Percentiles rank a stretch among this genome's conserved stretches.
Evolutionary conservation across 805 yeast genomes (phyloP).

Genomic region (Ogataea populi-albae): DNA sequence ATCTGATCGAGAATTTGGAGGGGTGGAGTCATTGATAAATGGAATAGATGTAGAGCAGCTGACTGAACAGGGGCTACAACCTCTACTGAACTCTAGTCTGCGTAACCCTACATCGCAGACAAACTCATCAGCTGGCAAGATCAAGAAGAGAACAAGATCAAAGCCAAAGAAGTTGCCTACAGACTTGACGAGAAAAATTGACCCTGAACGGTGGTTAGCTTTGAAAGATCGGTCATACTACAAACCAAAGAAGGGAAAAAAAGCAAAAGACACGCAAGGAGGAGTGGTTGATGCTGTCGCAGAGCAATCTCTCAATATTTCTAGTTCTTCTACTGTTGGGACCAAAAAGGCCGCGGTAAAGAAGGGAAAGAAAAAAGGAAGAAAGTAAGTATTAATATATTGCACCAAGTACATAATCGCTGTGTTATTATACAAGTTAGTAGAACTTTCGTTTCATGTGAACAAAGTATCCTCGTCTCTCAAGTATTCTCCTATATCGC

Average conservation of each 20-base stretch:
- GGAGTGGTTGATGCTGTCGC: slow-evolving; percentile 48
- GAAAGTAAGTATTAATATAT: slow-evolving; percentile 14
- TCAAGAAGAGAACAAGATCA: slow-evolving; percentile 26
- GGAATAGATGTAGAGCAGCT: slow-evolving; percentile 33
- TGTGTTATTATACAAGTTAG: slow-evolving; percentile 9
- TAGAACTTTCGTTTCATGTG: slow-evolving; percentile 51
- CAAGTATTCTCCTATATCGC: slow-evolving; percentile 95
- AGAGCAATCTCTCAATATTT: slow-evolving; percentile 35
- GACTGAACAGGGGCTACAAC: slow-evolving; percentile 28
- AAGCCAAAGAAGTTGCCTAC: slow-evolving; percentile 23
- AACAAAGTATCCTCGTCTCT: slow-evolving; percentile 97
- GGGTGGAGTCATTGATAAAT: slow-evolving; percentile 27
- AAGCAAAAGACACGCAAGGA: slow-evolving; percentile 59
- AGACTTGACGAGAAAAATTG: slow-evolving; percentile 41
- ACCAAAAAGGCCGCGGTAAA: slow-evolving; percentile 12
- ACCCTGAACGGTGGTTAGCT: slow-evolving; percentile 84
- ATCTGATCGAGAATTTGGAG: slow-evolving; percentile 10
- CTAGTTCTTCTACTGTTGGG: slow-evolving; percentile 15
- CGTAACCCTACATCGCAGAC: slow-evolving; percentile 5
- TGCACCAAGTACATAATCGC: neutral
- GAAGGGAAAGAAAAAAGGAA: slow-evolving; percentile 32
- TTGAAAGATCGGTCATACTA: slow-evolving; percentile 79
- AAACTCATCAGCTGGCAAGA: slow-evolving; percentile 17
- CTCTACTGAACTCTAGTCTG: slow-evolving; percentile 18
- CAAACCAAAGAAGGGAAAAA: slow-evolving; percentile 72